Evolutionary conservation across 1,139 yeast genomes (phyloP), one percentile per base, ranked within the genome.

Genomic region (Scheffersomyces segobiensis): DNA sequence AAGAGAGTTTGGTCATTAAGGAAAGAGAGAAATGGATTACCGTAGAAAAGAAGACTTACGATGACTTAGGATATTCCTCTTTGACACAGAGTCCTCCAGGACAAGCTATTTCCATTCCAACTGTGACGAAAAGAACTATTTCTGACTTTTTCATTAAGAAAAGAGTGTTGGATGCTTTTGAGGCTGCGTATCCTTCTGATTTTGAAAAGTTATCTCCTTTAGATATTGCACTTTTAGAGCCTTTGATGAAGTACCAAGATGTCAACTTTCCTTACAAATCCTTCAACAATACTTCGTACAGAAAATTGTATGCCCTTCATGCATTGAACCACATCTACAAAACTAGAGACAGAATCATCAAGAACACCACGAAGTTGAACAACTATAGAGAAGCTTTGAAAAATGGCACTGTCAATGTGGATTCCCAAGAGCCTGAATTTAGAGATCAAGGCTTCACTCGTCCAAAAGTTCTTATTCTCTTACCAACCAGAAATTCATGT

Each of bases 401-500:
- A 54, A 70, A 71, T 42, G 86, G 86, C 1, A 65, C 69, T 49
- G 46, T 71, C 22, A 69, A 63, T 42, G 71, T 71, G 0, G 70
- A 65, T 2, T 70, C 75, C n/a, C 87, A 82, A 59, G 78, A 76
- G 19, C 76, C 80, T 42, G 97, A 92, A 66, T 80, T 83, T 60
- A 78, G 96, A 59, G 99, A 95, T 71, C 99, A 95, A 72, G 98
- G 99, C 18, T 96, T 93, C 69, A 93, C 98, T 0, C 82, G 98
- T 61, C 97, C 99, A 0, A 93, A 93, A 68, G 93, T 89, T 1
- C 77, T 95, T 58, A 86, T 95, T 5, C 74, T 95, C 49, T 77
- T 92, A 53, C 98, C 99, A 8, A 92, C 97, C 0, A 83, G 97
- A 68, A 85, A 93, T 64, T 79, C 90, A 3, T 92, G 96, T 53